A percentile compares a stretch with the other conserved stretches of the same genome.
Evolutionary conservation across 805 yeast genomes (phyloP).

Genomic region (Nakazawaea peltata): DNA sequence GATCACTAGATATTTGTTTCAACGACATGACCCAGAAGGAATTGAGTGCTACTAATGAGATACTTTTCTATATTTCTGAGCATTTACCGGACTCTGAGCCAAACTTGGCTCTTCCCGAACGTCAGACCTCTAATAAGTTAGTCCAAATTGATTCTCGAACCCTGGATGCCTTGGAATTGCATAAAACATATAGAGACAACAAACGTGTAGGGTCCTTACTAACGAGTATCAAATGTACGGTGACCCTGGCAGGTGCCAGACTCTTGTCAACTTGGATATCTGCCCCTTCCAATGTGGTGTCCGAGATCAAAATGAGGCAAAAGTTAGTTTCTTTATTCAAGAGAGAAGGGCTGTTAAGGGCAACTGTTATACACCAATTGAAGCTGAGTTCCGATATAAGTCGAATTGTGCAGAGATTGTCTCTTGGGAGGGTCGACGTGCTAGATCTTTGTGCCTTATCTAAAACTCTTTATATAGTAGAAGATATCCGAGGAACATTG

Average conservation of each 20-base stretch:
- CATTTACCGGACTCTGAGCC: constrained; percentile 64
- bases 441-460: constrained; percentile 22
- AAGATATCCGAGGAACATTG: constrained; percentile 1
- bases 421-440: constrained; percentile 27
- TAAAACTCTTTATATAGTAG: constrained; percentile 6
- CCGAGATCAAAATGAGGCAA: constrained; percentile 51
- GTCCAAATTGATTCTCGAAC: constrained; percentile 81
- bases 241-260: constrained; percentile 76
- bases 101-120: constrained; percentile 59
- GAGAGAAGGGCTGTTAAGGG: constrained; percentile 20
- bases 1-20: constrained; percentile 16
- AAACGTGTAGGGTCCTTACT: constrained; percentile 63
- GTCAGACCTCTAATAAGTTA: constrained; percentile 39
- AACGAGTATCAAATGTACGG: constrained; percentile 63
- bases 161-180: constrained; percentile 66
- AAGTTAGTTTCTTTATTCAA: constrained; percentile 36
- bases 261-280: constrained; percentile 75
- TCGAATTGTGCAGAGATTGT: constrained; percentile 50
- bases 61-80: constrained; percentile 61
- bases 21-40: constrained; percentile 34
- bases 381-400: constrained; percentile 47
- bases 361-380: constrained; percentile 26
- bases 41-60: constrained; percentile 50
- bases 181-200: constrained; percentile 47
- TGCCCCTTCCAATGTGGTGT: constrained; percentile 60